These are phyloP conservation scores for Populus pruinosa DNA, from an alignment of 345 rosid genomes.

Conservation along the genomic window DNA sequence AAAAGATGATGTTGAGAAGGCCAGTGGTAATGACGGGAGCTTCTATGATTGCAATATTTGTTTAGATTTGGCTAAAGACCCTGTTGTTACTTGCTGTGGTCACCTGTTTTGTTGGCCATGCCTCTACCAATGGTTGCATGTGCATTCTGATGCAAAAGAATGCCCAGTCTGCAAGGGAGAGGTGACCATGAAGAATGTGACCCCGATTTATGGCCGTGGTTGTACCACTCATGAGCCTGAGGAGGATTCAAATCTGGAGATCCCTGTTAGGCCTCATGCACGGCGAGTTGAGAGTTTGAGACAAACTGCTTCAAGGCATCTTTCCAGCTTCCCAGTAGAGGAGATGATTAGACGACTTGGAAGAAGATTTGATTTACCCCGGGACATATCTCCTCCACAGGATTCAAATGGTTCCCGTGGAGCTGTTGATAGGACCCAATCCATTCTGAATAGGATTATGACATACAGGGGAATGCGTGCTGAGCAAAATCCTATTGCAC, in stretches of 20 bases:
- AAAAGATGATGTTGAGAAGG: conserved; percentile 55
- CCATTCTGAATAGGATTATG: conserved; percentile 59
- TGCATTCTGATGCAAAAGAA: conserved; percentile 76
- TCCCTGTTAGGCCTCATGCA: conserved; percentile 78
- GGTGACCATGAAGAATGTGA: conserved; percentile 66
- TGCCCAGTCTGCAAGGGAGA: conserved; percentile 98
- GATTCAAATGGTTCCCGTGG: conserved; percentile 35
- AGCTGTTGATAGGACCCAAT: conserved; percentile 44
- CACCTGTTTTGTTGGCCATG: conserved; percentile 36
- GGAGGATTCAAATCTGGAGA: conserved; percentile 56
- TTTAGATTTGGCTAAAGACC: conserved; percentile 29
- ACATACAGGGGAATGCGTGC: conserved; percentile 68
- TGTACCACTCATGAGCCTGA: conserved; percentile 47
- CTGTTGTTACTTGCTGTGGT: conserved; percentile 32
- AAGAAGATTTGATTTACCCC: conserved; percentile 56
- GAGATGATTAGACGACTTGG: conserved; percentile 80
- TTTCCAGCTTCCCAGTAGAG: conserved; percentile 66
- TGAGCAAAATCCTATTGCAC: conserved; percentile 50
- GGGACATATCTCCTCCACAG: conserved; percentile 37
- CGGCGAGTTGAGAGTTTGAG: conserved; percentile 84
- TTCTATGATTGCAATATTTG: conserved; percentile 39
- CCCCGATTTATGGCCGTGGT: conserved; percentile 85
- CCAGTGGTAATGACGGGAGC: conserved; percentile 55
- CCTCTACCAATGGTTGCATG: conserved; percentile 25
- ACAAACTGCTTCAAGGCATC: conserved; percentile 63